A percentile compares a stretch with the other conserved stretches of the same genome.
Conservation (phyloP, 192 early-diverging fungal genomes). For the Entomortierella lignicola region DNA sequence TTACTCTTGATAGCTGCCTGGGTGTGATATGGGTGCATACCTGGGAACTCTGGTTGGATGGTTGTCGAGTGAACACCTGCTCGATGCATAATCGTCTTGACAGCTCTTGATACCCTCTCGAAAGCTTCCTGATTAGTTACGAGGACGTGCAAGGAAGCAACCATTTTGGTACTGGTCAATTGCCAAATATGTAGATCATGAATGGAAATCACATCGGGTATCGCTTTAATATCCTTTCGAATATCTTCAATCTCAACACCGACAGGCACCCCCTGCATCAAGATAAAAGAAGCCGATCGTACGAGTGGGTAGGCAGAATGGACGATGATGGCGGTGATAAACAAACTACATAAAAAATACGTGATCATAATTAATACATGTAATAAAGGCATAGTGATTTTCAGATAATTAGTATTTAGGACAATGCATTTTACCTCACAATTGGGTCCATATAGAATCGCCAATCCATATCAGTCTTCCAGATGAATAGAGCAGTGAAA, state of each 20-base stretch:
- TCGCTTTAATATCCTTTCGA: slow-evolving; percentile 67
- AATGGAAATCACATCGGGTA: slow-evolving; percentile 75
- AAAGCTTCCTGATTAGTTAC: slow-evolving; percentile 71
- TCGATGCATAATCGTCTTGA: slow-evolving; percentile 83
- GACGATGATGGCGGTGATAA: slow-evolving; percentile 75
- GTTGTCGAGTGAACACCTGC: slow-evolving; percentile 90
- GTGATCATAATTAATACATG: slow-evolving; percentile 31
- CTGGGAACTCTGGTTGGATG: slow-evolving; percentile 88
- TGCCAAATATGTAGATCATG: slow-evolving; percentile 97
- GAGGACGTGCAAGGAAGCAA: slow-evolving; percentile 87
- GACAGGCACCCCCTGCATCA: slow-evolving; percentile 85
- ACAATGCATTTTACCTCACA: slow-evolving; percentile 62
- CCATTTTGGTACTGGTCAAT: slow-evolving; percentile 83
- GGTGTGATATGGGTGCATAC: slow-evolving; percentile 32
- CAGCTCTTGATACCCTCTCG: slow-evolving; percentile 73
- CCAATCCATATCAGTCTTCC: slow-evolving; percentile 75
- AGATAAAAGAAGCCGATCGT: slow-evolving; percentile 74
- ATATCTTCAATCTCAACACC: slow-evolving; percentile 74
- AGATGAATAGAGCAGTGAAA: slow-evolving; percentile 79
- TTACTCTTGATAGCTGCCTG: slow-evolving; percentile 2
- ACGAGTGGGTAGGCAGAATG: slow-evolving; percentile 61
- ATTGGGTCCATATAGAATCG: slow-evolving; percentile 88
- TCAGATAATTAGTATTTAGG: background rate
- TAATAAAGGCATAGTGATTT: background rate
- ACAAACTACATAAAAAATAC: slow-evolving; percentile 52